Percentiles rank a stretch among this genome's conserved stretches.
Evolutionary conservation across 192 early-diverging fungal genomes (phyloP).

Genomic region (Umbelopsis sp.): DNA sequence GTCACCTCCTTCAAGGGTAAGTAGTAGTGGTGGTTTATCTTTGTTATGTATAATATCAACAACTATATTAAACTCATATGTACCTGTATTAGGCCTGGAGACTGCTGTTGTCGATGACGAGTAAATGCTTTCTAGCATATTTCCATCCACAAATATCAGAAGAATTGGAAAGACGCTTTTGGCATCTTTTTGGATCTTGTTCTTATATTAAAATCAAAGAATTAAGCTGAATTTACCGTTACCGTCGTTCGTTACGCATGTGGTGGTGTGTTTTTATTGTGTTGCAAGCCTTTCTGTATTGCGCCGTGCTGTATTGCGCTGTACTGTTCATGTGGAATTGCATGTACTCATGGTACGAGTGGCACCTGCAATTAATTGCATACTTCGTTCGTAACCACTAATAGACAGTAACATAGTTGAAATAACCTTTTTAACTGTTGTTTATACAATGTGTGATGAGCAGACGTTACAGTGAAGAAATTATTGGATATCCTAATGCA

Average conservation of each 20-base stretch:
- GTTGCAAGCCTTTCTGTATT: background rate
- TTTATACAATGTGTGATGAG: background rate
- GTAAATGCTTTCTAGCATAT: conserved; percentile 25
- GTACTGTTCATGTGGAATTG: background rate
- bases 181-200: conserved; percentile 18
- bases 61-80: background rate
- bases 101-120: conserved; percentile 41
- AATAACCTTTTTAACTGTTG: background rate
- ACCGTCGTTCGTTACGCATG: too few species aligned
- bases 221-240: background rate
- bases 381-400: too few species aligned
- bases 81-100: conserved; percentile 22
- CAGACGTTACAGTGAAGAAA: background rate
- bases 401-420: background rate
- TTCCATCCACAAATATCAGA: conserved; percentile 11
- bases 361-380: too few species aligned
- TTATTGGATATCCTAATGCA: conserved; percentile 4
- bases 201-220: conserved; percentile 13
- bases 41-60: background rate
- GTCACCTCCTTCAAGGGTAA: conserved; percentile 88
- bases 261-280: background rate
- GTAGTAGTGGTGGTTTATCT: background rate
- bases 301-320: background rate
- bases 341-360: too few species aligned
- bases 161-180: conserved; percentile 8